Conservation (phyloP, 2,329 filamentous ascomycete species). For the Sclerotinia minor region DNA sequence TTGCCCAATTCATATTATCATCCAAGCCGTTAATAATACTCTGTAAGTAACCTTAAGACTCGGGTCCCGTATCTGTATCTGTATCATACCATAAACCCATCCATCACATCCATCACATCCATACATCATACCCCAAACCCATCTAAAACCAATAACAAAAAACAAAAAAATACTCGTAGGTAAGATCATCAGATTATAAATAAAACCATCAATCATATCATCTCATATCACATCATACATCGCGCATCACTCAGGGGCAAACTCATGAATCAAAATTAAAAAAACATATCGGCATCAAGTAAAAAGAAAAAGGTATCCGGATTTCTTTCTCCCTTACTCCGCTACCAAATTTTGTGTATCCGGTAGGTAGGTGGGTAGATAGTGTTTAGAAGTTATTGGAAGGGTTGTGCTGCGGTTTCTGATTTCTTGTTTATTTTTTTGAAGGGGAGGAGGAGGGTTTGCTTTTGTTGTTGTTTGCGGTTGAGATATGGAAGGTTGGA, state of each 20-base stretch:
- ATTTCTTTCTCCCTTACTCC: slow-evolving; percentile 1
- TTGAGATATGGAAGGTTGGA: not conserved
- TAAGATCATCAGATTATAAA: no score
- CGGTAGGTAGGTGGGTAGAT: no score
- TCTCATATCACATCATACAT: no score
- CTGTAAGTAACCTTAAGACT: not conserved
- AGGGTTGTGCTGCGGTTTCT: not conserved
- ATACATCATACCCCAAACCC: no score
- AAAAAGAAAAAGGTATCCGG: not conserved
- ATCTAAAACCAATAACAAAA: not conserved
- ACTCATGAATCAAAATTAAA: not conserved
- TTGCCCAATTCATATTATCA: no score
- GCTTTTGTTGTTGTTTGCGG: not conserved
- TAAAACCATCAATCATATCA: not conserved
- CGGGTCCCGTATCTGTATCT: not conserved
- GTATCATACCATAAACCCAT: not conserved
- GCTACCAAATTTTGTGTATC: slow-evolving; percentile 2
- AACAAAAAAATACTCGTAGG: not conserved
- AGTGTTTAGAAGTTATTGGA: not conserved
- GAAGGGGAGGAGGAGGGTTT: not conserved
- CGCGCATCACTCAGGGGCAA: not conserved
- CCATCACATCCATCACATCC: no score
- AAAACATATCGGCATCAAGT: not conserved
- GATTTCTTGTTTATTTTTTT: no score
- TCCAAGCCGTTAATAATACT: not conserved